Conservation (phyloP, 495 filamentous ascomycete genomes). For the Acidomyces sp. region DNA sequence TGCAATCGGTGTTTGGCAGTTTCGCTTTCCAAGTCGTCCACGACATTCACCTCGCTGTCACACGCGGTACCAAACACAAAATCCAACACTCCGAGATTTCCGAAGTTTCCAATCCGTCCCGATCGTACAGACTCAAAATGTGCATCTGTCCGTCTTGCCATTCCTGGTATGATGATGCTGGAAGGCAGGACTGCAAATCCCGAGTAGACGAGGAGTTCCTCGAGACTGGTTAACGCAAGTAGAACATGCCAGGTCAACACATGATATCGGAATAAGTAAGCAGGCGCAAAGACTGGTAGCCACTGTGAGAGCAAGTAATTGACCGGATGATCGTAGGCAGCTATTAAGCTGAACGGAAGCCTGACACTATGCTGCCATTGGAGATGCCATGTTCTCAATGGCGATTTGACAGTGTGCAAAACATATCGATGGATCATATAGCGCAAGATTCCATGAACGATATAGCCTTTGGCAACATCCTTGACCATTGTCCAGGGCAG, state of each 20-base stretch:
- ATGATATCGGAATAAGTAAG: conserved; percentile 53
- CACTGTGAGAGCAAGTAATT: conserved; percentile 55
- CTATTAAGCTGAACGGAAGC: conserved; percentile 52
- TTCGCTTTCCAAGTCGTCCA: conserved; percentile 44
- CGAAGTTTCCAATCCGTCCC: conserved; percentile 56
- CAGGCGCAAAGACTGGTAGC: conserved; percentile 61
- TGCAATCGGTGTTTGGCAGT: conserved; percentile 46
- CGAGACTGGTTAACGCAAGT: conserved; percentile 51
- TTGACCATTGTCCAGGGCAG: conserved; percentile 48
- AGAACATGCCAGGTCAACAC: conserved; percentile 68
- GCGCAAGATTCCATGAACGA: conserved; percentile 42
- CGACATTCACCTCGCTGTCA: conserved; percentile 38
- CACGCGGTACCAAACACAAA: conserved; percentile 56
- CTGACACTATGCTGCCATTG: conserved; percentile 51
- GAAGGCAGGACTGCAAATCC: conserved; percentile 66
- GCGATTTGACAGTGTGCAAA: conserved; percentile 41
- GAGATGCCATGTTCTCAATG: conserved; percentile 38
- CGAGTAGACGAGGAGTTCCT: conserved; percentile 63
- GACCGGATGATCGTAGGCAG: conserved; percentile 72
- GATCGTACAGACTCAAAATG: conserved; percentile 38
- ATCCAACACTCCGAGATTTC: conserved; percentile 65
- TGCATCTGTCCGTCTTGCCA: conserved; percentile 53
- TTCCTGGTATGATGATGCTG: conserved; percentile 58
- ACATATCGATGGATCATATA: conserved; percentile 64
- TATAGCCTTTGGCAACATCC: conserved; percentile 38